Evolutionary conservation across 495 filamentous ascomycete genomes (phyloP).

Genomic region (Gamarada debralockiae): DNA sequence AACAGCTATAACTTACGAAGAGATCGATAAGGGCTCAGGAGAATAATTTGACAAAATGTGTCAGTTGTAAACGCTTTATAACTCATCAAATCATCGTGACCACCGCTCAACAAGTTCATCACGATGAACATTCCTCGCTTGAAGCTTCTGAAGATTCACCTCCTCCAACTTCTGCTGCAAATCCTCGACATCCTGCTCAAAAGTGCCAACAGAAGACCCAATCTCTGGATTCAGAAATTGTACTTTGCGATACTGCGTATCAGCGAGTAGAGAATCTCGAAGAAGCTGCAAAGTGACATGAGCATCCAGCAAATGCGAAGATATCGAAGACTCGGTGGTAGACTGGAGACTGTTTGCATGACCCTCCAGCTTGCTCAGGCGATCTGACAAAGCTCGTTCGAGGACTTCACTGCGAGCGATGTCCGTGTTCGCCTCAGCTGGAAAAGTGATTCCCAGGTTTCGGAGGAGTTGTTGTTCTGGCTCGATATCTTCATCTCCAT

Average conservation of each 20-base stretch:
- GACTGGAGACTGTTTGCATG: slow-evolving; percentile 35
- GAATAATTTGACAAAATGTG: no score
- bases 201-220: slow-evolving; percentile 29
- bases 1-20: no score
- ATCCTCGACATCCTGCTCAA: slow-evolving; percentile 33
- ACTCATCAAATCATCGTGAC: slow-evolving; percentile 18
- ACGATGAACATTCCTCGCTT: slow-evolving; percentile 32
- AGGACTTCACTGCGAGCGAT: slow-evolving; percentile 13
- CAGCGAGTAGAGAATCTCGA: slow-evolving; percentile 37
- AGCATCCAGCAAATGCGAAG: slow-evolving; percentile 34
- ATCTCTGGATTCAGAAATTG: slow-evolving; percentile 38
- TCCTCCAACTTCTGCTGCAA: slow-evolving; percentile 25
- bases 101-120: slow-evolving; percentile 38
- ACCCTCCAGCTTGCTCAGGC: slow-evolving; percentile 30
- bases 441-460: slow-evolving; percentile 23
- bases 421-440: slow-evolving; percentile 12
- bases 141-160: slow-evolving; percentile 27
- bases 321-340: slow-evolving; percentile 31
- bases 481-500: slow-evolving; percentile 20
- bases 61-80: no score
- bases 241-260: slow-evolving; percentile 35
- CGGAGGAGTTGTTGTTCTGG: slow-evolving; percentile 23
- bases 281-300: slow-evolving; percentile 36
- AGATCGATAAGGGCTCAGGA: no score
- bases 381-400: slow-evolving; percentile 26